Base-by-base conservation (phyloP, 2,329 filamentous ascomycete species). In the Epichloe typhina region DNA sequence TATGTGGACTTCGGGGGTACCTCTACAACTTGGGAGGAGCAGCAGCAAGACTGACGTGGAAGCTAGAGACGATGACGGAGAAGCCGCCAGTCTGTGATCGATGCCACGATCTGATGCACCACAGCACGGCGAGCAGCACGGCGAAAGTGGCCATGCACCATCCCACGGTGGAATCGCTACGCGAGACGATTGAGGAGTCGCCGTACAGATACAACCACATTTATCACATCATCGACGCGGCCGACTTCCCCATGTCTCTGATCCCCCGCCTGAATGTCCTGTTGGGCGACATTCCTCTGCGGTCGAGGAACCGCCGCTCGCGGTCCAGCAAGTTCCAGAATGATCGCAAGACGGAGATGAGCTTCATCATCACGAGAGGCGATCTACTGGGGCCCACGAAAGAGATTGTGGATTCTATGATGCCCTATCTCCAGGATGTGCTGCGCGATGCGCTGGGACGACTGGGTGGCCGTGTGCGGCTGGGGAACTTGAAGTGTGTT, bases 181-280 rank as follows among this genome's bases (percentile, higher is more conserved):
- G 83, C 56, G 83, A 88, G 55, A 95, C 89, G 15, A 85, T 98
- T 49, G 77, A 83, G 49, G 88, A 95, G 66, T 95, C 91, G 1
- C 90, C 90, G 0, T 83, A 94, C 68, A 86, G 86, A 63, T 80
- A 86, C 63, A 97, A 98, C 61, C 88, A 96, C 66, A 83, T 98
- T 54, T 98, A 97, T 64, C 93, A 98, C 66, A 76, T 98, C 26
- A 72, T 98, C 21, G 93, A 98, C 62, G 91, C 93, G 3, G 93
- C 90, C 53, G 93, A 98, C 66, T 97, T 98, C 56, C 93, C 93
- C 19, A 86, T 98, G 79, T 96, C 93, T 2, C 69, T 98, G 13
- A 74, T 97, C 4, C 87, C 87, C 1, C 80, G 82, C 43, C 77
- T 98, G 9, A 79, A 85, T 53, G 72, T 78, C 7, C 72, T 88